Evolutionary conservation across 2,329 filamentous ascomycete species (phyloP), one percentile per base, ranked within the genome.

Genomic region (Pseudogymnoascus sp.): DNA sequence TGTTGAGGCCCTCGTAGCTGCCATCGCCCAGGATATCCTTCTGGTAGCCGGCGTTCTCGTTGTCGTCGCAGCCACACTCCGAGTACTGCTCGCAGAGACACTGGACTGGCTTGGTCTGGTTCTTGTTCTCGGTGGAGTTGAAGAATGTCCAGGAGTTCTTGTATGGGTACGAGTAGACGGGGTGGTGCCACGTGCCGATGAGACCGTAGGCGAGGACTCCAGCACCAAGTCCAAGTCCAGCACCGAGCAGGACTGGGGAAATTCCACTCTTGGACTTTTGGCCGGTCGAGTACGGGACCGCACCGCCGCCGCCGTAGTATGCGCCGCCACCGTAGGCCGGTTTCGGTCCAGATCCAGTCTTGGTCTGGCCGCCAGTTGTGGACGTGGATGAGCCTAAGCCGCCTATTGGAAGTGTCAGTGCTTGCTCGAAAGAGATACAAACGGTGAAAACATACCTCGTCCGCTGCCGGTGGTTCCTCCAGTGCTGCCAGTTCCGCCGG

Each of bases 51-150:
- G 73, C 76, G 65, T 84, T 77, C 62, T 79, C 77, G 66, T 85
- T 86, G 61, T 89, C 84, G 63, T 92, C 88, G 70, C 88, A 91
- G 5, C 84, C 81, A 68, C 88, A 91, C 16, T 77, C 77, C 1
- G 68, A 69, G 66, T 80, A 78, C 35, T 76, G 68, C 59, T 77
- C 78, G 73, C 87, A 90, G 25, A 83, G 72, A 69, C 87, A 90
- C 2, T 75, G 70, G 1, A 89, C 82, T 0, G 82, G 80, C 62
- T 83, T 78, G 7, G 77, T 83, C 76, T 85, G 80, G 76, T 83
- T 85, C 68, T 65, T 67, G 25, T 75, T 67, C 62, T 64, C 70
- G 4, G 74, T 77, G 34, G 68, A 65, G 67, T 81, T 84, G 70
- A 75, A 71, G 73, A 79, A 81, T 5, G 70, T 67, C 72, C 85